Conservation (phyloP, 129 eudicot species). For the Tagetes patula region DNA sequence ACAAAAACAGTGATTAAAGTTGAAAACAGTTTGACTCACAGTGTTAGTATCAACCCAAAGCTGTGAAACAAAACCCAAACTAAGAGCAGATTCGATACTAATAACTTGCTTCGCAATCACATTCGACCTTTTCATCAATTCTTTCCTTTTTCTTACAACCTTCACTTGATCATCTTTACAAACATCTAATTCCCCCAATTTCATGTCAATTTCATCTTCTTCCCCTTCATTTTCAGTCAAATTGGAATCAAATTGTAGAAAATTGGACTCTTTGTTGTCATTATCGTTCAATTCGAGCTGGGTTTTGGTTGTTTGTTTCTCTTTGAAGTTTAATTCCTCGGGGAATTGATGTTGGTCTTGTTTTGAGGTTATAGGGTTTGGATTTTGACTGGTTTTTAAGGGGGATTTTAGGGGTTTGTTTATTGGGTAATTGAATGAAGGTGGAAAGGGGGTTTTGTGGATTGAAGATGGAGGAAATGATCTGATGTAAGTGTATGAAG, state of each 20-base stretch:
- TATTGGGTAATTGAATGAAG: slow-evolving; percentile 3
- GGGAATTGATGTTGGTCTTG: slow-evolving; percentile 19
- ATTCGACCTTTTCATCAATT: slow-evolving; percentile 55
- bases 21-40: slow-evolving; percentile 44
- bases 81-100: slow-evolving; percentile 61
- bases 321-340: slow-evolving; percentile 33
- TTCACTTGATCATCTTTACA: neutral
- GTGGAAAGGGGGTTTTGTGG: slow-evolving; percentile 12
- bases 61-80: slow-evolving; percentile 72
- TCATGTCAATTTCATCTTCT: slow-evolving; percentile 18
- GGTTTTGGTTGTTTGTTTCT: slow-evolving; percentile 16
- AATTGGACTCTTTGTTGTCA: slow-evolving; percentile 8
- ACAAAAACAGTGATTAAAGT: neutral
- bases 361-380: slow-evolving; percentile 20
- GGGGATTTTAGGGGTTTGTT: slow-evolving; percentile 22
- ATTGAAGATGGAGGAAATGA: slow-evolving; percentile 25
- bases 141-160: slow-evolving; percentile 39
- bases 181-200: slow-evolving; percentile 33
- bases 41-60: slow-evolving; percentile 69
- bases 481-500: slow-evolving; percentile 28
- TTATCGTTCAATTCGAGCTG: slow-evolving; percentile 6
- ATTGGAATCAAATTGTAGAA: slow-evolving; percentile 25
- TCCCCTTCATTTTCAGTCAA: slow-evolving; percentile 20
- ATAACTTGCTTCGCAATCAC: slow-evolving; percentile 80
- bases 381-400: slow-evolving; percentile 22